Conservation (phyloP, 306 rosid genomes). For the Arachis stenosperma region DNA sequence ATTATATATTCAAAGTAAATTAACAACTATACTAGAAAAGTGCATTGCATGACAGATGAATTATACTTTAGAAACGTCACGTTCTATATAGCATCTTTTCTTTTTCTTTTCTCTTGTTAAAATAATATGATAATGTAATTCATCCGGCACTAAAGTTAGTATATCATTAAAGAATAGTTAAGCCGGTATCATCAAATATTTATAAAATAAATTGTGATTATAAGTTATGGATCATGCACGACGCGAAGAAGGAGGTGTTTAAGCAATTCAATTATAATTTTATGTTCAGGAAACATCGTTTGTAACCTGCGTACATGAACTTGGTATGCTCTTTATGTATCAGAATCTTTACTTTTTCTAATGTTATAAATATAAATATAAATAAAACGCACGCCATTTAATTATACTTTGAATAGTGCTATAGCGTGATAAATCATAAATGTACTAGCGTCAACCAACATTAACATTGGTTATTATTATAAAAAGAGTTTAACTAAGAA, state of each 20-base stretch:
- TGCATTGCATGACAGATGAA: slow-evolving; percentile 37
- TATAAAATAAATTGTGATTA: background rate
- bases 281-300: slow-evolving; percentile 26
- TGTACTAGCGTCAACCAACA: background rate
- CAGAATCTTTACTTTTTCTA: slow-evolving; percentile 48
- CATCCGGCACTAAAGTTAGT: background rate
- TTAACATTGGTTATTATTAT: background rate
- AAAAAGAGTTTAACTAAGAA: too few relatives aligned
- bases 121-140: background rate
- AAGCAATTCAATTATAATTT: slow-evolving; percentile 12
- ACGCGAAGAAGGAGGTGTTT: background rate
- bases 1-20: slow-evolving; percentile 7
- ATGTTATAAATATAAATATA: background rate
- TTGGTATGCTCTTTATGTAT: slow-evolving; percentile 36
- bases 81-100: slow-evolving; percentile 37
- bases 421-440: background rate
- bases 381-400: background rate
- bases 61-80: slow-evolving; percentile 31
- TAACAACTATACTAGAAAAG: slow-evolving; percentile 15
- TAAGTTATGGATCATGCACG: background rate
- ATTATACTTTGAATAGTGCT: slow-evolving; percentile 9
- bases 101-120: background rate
- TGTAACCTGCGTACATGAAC: slow-evolving; percentile 52
- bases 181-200: background rate
- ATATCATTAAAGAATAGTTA: background rate